Conservation (phyloP, 345 rosid species). For the Salix caprea region DNA sequence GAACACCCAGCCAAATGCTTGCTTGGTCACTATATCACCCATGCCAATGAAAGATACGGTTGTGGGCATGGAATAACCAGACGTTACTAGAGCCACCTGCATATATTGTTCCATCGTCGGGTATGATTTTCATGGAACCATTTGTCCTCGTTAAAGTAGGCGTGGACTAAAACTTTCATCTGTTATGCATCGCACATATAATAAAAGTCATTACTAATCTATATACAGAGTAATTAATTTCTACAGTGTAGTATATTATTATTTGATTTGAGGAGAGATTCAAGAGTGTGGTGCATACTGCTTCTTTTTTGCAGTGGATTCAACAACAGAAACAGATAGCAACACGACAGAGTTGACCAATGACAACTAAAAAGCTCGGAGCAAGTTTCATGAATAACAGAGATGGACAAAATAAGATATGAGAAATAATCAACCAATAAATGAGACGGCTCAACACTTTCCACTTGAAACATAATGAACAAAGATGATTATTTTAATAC, state of each 20-base stretch:
- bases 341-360: too few relatives aligned
- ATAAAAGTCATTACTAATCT: background rate
- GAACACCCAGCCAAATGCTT: conserved; percentile 19
- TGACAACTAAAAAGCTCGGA: too few relatives aligned
- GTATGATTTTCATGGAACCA: conserved; percentile 17
- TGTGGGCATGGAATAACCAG: conserved; percentile 8
- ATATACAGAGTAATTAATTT: background rate
- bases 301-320: background rate
- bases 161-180: conserved; percentile 1
- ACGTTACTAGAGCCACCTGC: conserved; percentile 7
- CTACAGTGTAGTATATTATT: background rate
- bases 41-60: conserved; percentile 18
- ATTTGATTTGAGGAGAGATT: background rate
- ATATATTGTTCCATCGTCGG: conserved; percentile 30
- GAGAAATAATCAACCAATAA: too few relatives aligned
- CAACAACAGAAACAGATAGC: background rate
- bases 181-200: background rate
- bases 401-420: too few relatives aligned
- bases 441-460: too few relatives aligned
- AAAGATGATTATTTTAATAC: too few relatives aligned
- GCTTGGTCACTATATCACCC: conserved; percentile 15
- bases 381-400: too few relatives aligned
- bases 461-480: too few relatives aligned
- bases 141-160: conserved; percentile 25
- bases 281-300: background rate